Percentiles rank a stretch among this genome's conserved stretches.
phyloP scores from a whole-genome alignment of 768 basidiomycete species.

The Kwoniella newhampshirensis region DNA sequence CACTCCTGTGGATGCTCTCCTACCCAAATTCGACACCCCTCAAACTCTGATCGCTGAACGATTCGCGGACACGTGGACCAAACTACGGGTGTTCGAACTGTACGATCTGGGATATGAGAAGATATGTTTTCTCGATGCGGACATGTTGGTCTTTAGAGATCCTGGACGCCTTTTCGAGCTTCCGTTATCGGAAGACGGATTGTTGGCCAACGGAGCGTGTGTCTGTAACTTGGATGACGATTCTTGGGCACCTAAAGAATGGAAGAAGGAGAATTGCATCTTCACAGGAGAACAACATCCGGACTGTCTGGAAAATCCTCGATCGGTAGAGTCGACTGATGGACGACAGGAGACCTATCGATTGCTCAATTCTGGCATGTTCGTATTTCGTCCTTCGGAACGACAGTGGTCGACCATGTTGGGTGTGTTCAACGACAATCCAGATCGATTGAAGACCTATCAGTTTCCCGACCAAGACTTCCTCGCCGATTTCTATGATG shows the following conservation, averaged over 20 bases:
- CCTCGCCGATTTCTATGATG: slow-evolving; percentile 71
- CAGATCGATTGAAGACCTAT: slow-evolving; percentile 56
- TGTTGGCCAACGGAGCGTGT: slow-evolving; percentile 84
- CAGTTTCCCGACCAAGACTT: slow-evolving; percentile 88
- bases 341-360: slow-evolving; percentile 55
- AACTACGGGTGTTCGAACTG: slow-evolving; percentile 39
- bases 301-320: slow-evolving; percentile 57
- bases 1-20: neutral
- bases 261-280: slow-evolving; percentile 87
- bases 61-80: slow-evolving; percentile 67
- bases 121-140: slow-evolving; percentile 25
- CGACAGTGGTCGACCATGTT: slow-evolving; percentile 60
- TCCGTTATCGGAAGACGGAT: slow-evolving; percentile 59
- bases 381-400: slow-evolving; percentile 73
- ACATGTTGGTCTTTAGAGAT: slow-evolving; percentile 36
- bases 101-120: neutral
- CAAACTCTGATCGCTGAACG: slow-evolving; percentile 32
- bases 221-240: slow-evolving; percentile 85
- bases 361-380: slow-evolving; percentile 81
- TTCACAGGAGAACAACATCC: slow-evolving; percentile 57
- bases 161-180: slow-evolving; percentile 34
- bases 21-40: neutral
- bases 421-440: slow-evolving; percentile 59
- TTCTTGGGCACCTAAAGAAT: slow-evolving; percentile 79
- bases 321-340: slow-evolving; percentile 59